These are phyloP conservation scores for Aspergillus flavus DNA, from an alignment of 2,329 filamentous ascomycete genomes.

Conservation along the genomic window DNA sequence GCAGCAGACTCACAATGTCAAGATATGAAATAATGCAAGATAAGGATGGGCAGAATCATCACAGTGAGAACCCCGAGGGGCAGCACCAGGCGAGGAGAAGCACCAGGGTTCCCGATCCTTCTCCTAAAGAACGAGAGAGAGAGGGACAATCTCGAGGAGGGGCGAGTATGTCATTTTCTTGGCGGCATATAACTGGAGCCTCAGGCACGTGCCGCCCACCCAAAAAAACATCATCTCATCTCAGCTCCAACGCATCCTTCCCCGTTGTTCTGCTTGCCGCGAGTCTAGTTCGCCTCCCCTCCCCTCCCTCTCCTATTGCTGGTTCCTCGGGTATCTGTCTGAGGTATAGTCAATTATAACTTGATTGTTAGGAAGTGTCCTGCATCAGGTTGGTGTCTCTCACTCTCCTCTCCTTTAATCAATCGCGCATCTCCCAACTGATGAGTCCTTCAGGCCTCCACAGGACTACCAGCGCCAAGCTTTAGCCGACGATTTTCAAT, in stretches of 20 bases:
- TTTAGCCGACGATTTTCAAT: constrained; percentile 4
- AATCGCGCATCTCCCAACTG: constrained; percentile 14
- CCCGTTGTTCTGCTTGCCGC: constrained; percentile 20
- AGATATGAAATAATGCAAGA: not conserved
- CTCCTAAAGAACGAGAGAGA: constrained; percentile 18
- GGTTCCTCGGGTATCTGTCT: not conserved
- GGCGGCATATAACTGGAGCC: constrained; percentile 21
- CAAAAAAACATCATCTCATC: constrained; percentile 33
- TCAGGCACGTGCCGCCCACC: constrained; percentile 28
- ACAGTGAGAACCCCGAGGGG: constrained; percentile 18
- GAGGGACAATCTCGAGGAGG: constrained; percentile 11
- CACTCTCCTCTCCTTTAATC: not conserved
- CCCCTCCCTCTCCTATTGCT: constrained; percentile 8
- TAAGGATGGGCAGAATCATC: not conserved
- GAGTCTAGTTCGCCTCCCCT: constrained; percentile 14
- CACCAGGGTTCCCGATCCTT: constrained; percentile 23
- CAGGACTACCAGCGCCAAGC: constrained; percentile 13
- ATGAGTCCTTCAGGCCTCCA: constrained; percentile 12
- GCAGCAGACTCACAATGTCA: not conserved
- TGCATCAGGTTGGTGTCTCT: constrained; percentile 7
- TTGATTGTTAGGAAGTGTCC: constrained; percentile 5
- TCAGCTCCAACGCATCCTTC: constrained; percentile 26
- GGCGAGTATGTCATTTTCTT: constrained; percentile 29
- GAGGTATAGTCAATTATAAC: constrained; percentile 3
- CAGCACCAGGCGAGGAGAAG: constrained; percentile 21